phyloP scores from a whole-genome alignment of 2,329 filamentous ascomycete genomes.

The Fonsecaea nubica region DNA sequence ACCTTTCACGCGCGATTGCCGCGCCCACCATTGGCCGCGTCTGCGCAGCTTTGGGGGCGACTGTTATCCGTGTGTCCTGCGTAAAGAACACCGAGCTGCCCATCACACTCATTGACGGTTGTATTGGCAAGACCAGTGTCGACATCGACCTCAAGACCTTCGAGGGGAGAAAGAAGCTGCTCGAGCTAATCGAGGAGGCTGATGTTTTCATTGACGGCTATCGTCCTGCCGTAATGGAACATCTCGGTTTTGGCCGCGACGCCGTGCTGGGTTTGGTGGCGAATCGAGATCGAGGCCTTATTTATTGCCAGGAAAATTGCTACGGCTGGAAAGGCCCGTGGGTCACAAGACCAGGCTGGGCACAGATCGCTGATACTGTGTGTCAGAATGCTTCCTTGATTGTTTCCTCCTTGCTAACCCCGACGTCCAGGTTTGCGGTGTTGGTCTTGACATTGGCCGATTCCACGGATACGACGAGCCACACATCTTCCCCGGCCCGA shows the following conservation, averaged over 20 bases:
- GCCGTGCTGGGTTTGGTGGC: conserved; percentile 60
- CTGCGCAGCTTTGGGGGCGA: conserved; percentile 75
- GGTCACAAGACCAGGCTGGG: conserved; percentile 71
- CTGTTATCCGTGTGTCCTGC: conserved; percentile 74
- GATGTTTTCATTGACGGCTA: conserved; percentile 74
- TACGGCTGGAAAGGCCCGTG: conserved; percentile 71
- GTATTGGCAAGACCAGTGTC: conserved; percentile 71
- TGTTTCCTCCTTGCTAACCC: conserved; percentile 5
- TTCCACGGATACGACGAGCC: conserved; percentile 46
- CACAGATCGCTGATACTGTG: conserved; percentile 73
- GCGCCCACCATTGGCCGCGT: conserved; percentile 73
- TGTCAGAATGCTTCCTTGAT: conserved; percentile 42
- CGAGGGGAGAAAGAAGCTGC: conserved; percentile 62
- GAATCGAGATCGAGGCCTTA: conserved; percentile 65
- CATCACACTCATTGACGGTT: conserved; percentile 75
- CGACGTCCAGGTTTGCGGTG: conserved; percentile 6
- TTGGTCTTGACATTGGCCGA: conserved; percentile 39
- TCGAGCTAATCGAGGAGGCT: conserved; percentile 65
- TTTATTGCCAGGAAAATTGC: conserved; percentile 75
- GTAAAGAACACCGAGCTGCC: conserved; percentile 72
- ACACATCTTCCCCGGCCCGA: conserved; percentile 22
- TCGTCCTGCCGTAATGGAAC: conserved; percentile 64
- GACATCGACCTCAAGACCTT: conserved; percentile 67
- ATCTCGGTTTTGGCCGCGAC: conserved; percentile 49
- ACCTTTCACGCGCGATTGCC: conserved; percentile 77